These are phyloP conservation scores for Pichia sp. DNA, from an alignment of 1,139 yeast species.

Conservation along the genomic window DNA sequence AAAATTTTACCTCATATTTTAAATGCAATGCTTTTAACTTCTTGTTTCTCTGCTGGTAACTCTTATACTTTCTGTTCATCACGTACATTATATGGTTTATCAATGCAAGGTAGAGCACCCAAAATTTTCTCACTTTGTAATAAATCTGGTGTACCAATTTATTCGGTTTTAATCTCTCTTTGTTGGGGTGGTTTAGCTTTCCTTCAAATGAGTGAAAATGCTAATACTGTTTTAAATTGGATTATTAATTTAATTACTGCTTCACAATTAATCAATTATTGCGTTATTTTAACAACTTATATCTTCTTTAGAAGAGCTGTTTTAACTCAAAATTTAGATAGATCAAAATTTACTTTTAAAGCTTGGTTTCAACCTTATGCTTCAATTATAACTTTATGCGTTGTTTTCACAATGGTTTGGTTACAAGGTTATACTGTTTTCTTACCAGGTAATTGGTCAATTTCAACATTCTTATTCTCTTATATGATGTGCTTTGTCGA, in stretches of 20 bases:
- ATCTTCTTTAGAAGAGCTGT: conserved; percentile 58
- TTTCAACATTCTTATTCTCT: conserved; percentile 54
- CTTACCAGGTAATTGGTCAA: conserved; percentile 61
- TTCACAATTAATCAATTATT: conserved; percentile 68
- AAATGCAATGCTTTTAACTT: conserved; percentile 51
- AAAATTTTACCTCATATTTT: conserved; percentile 54
- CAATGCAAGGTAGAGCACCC: conserved; percentile 49
- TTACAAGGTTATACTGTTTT: conserved; percentile 64
- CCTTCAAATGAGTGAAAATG: conserved; percentile 52
- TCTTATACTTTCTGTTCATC: conserved; percentile 64
- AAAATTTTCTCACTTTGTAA: conserved; percentile 40
- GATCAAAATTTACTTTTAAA: conserved; percentile 48
- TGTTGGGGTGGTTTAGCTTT: conserved; percentile 40
- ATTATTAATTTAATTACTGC: conserved; percentile 72
- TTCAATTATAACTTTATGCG: conserved; percentile 34
- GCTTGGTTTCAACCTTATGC: conserved; percentile 55
- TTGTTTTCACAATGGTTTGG: conserved; percentile 53
- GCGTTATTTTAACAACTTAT: conserved; percentile 56
- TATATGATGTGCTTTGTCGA: conserved; percentile 64
- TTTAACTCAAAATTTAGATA: conserved; percentile 47
- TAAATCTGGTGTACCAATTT: conserved; percentile 37
- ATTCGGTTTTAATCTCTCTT: conserved; percentile 28
- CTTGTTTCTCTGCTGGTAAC: conserved; percentile 69
- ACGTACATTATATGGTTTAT: conserved; percentile 51
- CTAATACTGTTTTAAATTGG: conserved; percentile 66